phyloP scores from a whole-genome alignment of 805 yeast species.

The Clavispora phyllophila region DNA sequence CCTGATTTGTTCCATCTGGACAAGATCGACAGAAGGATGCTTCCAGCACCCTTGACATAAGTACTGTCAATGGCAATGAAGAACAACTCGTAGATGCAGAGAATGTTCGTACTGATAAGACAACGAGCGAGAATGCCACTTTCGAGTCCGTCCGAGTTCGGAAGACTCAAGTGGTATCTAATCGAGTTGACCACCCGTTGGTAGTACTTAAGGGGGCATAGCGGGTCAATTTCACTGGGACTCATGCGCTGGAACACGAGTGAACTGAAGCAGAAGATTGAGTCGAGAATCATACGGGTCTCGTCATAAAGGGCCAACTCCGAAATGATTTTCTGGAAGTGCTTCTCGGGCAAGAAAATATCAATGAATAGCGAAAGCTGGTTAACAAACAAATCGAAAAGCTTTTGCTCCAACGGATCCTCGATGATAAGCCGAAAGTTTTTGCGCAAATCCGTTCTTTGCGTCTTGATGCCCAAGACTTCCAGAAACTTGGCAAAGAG shows the following conservation, averaged over 20 bases:
- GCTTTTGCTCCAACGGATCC: conserved; percentile 23
- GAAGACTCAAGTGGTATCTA: conserved; percentile 24
- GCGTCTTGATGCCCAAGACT: conserved; percentile 16
- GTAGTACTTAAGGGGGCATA: conserved; percentile 33
- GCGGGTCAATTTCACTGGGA: conserved; percentile 25
- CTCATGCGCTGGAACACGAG: conserved; percentile 27
- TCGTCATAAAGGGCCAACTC: conserved; percentile 36
- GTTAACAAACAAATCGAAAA: conserved; percentile 31
- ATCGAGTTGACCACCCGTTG: conserved; percentile 31
- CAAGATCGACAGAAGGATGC: conserved; percentile 27
- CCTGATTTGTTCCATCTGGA: conserved; percentile 11
- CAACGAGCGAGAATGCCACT: conserved; percentile 30
- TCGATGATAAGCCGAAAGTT: conserved; percentile 8
- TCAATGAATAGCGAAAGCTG: conserved; percentile 27
- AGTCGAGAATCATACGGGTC: conserved; percentile 31
- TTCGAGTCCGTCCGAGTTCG: conserved; percentile 19
- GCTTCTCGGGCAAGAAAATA: conserved; percentile 25
- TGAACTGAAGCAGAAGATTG: conserved; percentile 35
- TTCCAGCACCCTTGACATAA: conserved; percentile 34
- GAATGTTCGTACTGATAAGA: conserved; percentile 31
- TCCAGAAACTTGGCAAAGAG: conserved; percentile 20
- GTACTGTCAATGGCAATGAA: conserved; percentile 34
- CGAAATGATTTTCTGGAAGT: conserved; percentile 28
- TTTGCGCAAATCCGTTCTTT: conserved; percentile 7
- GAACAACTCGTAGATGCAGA: conserved; percentile 36